Percentiles rank a stretch among this genome's conserved stretches.
Conservation (phyloP, 352 stramenopile genomes). For the Globisporangium cystogenes region DNA sequence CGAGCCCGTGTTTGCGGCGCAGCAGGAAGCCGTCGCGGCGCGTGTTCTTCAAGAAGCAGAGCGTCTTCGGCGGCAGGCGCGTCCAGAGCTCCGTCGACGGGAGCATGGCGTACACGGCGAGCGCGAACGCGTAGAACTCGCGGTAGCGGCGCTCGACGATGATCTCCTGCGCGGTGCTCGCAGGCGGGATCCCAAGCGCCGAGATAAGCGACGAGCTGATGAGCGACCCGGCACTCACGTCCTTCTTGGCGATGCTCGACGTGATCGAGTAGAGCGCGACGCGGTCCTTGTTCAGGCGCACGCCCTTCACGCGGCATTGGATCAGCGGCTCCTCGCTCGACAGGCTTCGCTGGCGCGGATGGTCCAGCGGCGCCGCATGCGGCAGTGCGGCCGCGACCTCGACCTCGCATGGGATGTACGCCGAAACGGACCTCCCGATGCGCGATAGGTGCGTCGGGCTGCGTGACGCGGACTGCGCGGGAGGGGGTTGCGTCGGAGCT, state of each 20-base stretch:
- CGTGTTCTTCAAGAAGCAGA: constrained; percentile 32
- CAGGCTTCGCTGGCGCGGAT: not conserved
- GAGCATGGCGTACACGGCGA: constrained; percentile 58
- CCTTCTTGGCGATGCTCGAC: constrained; percentile 27
- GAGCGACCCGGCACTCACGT: not conserved
- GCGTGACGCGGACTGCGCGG: not conserved
- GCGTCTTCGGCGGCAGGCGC: constrained; percentile 60
- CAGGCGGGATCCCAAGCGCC: not conserved
- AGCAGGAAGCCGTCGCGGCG: constrained; percentile 51
- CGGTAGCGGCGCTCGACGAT: constrained; percentile 66
- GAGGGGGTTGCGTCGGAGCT: not conserved
- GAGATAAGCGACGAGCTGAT: constrained; percentile 8
- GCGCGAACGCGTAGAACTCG: constrained; percentile 72
- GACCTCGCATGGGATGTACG: constrained; percentile 1
- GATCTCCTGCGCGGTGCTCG: constrained; percentile 19
- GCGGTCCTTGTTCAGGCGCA: constrained; percentile 44
- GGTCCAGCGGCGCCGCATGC: not conserved
- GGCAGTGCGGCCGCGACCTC: not conserved
- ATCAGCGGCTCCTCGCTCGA: constrained; percentile 12
- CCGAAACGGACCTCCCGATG: constrained; percentile 9
- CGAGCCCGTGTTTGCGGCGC: constrained; percentile 54
- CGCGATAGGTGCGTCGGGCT: constrained; percentile 7
- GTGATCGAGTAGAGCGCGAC: constrained; percentile 56
- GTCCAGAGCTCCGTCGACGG: constrained; percentile 48
- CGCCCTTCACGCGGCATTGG: constrained; percentile 45